Evolutionary conservation across 2,329 filamentous ascomycete species (phyloP), one percentile per base, ranked within the genome.

Genomic region (Aureobasidium leucospermi): DNA sequence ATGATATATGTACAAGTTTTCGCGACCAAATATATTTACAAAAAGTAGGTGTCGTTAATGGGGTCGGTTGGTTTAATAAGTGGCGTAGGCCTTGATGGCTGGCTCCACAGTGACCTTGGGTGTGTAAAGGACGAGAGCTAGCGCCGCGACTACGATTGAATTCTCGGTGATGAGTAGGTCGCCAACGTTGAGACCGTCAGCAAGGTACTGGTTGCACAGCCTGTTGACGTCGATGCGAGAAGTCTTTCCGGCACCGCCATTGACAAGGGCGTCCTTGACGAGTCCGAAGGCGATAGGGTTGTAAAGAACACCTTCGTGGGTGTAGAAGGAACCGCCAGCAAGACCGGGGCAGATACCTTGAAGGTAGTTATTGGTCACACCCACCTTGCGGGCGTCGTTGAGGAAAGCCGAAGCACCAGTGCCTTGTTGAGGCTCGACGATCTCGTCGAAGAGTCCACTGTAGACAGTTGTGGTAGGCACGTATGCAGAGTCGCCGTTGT

Each of bases 381-480:
- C 80, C 3, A 80, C 75, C 4, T 66, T 67, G 4, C 74, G 73
- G 0, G 65, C 68, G 55, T 81, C 75, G n/a, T 68, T 58, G 6
- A 79, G 67, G 60, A 69, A 76, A 0, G 75, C 79, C 0, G 80
- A 83, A 0, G 80, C 80, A 2, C 67, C 65, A 0, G 68, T 69
- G 3, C 78, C 80, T 31, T 65, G 64, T 67, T 81, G 76, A 1
- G 79, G 81, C 67, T 81, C 67, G 1, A 83, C 79, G 53, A 83
- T 72, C 64, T 83, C 76, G 62, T 83, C 80, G 60, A 73, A 68
- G 51, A 74, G 67, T 11, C 71, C 69, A 0, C 76, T 78, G 69
- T 79, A 83, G 47, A 84, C 70, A 0, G 74, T 79, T 0, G 81
- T 83, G 0, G 80, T 83, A 0, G 80, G 79, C 0, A 84, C 78